Base-by-base conservation (phyloP, 148 eudicot species). In the Polygonum aviculare region DNA sequence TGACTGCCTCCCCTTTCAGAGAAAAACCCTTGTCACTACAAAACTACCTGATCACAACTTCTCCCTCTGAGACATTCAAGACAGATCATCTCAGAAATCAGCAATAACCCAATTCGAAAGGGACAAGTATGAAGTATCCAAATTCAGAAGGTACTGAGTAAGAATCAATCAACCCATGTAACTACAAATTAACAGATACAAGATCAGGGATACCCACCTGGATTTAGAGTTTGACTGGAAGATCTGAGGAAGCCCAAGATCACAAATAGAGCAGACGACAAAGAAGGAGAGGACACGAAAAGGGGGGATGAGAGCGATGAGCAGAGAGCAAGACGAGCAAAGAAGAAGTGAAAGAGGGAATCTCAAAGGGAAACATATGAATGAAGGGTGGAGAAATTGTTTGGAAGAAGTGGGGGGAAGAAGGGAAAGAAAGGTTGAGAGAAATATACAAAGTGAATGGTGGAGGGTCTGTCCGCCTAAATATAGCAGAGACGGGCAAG, bases 341-440 rank as follows among this genome's bases (percentile, higher is more conserved):
- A 33, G 44, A 67, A 63, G 72, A 67, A 67, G 72, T 67, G 72
- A 67, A 35, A 67, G 72, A 67, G 19, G 38, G 72, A 67, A 67
- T 67, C 72, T 67, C 9, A 67, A 67, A 67, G 44, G 71, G 72
- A 67, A 67, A 67, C 72, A 67, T 67, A 67, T 36, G 72, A 36
- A 67, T 67, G 41, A 4, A 67, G 72, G 44, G 44, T 14, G 21
- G 21, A 67, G 41, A 38, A 38, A 35, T 2, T 36, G 15, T 15
- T 67, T 67, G 72, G 40, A 67, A 38, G 44, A 67, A 36, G 41
- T 4, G n/a, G 45, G 16, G 15, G 44, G 9, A 38, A 67, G 47
- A 44, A 44, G 47, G 12, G 63, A 57, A 57, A 57, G 62, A 57
- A 57, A 57, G 63, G 63, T 57, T 57, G 63, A 60, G 15, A 12